These are phyloP conservation scores for Takakia lepidozioides DNA, from an alignment of 225 moss, liverwort and hornwort genomes.

Conservation along the genomic window DNA sequence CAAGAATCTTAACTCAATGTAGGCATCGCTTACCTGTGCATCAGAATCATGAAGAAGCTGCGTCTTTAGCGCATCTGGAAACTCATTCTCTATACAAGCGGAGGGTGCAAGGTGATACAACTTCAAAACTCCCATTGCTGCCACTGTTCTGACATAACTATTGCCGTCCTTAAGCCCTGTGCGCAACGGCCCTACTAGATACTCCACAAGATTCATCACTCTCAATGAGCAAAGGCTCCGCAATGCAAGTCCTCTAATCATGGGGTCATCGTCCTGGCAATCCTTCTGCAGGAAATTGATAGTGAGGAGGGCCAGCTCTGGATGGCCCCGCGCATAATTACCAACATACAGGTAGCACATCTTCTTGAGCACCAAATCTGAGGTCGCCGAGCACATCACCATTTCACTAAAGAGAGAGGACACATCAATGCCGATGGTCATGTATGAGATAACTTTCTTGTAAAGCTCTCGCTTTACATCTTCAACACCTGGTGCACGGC, in stretches of 20 bases:
- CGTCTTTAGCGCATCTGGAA: conserved; percentile 61
- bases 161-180: conserved; percentile 83
- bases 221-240: conserved; percentile 86
- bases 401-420: conserved; percentile 94
- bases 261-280: conserved; percentile 93
- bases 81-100: conserved; percentile 82
- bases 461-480: conserved; percentile 89
- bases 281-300: conserved; percentile 99
- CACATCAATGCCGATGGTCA: conserved; percentile 97
- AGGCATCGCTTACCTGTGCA: conserved; percentile 67
- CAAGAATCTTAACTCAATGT: too few species aligned
- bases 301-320: conserved; percentile 95
- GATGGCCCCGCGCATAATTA: conserved; percentile 91
- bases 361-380: conserved; percentile 90
- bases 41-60: conserved; percentile 88
- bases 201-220: conserved; percentile 89
- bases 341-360: conserved; percentile 99
- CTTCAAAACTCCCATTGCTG: conserved; percentile 92
- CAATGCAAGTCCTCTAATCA: conserved; percentile 91
- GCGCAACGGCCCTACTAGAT: conserved; percentile 74
- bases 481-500: conserved; percentile 83
- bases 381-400: conserved; percentile 98
- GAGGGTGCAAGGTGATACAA: conserved; percentile 86
- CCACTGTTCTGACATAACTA: conserved; percentile 90
- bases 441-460: conserved; percentile 93